Conservation (phyloP, 1,284 basidiomycete genomes). For the Fomitiporia mediterranea region DNA sequence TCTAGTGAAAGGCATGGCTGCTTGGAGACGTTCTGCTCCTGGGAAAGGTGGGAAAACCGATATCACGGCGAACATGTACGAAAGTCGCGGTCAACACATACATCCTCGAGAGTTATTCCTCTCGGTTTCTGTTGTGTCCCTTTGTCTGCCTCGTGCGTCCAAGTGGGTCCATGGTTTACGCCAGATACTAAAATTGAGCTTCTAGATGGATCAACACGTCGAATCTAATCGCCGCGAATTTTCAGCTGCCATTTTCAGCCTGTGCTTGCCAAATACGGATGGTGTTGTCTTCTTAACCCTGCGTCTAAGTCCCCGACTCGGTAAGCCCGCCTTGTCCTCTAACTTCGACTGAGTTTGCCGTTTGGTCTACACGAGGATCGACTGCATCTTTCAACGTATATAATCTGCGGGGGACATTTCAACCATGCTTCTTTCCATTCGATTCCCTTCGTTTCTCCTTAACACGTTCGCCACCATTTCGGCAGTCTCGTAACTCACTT, state of each 20-base stretch:
- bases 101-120: no score
- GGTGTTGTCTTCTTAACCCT: background rate
- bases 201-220: background rate
- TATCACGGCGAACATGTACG: background rate
- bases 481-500: background rate
- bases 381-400: background rate
- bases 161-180: background rate
- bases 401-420: background rate
- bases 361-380: background rate
- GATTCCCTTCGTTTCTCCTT: background rate
- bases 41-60: background rate
- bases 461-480: background rate
- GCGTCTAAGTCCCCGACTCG: background rate
- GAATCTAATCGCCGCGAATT: background rate
- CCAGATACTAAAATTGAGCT: no score
- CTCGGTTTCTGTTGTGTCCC: background rate
- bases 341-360: background rate
- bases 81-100: background rate
- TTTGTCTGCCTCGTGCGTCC: background rate
- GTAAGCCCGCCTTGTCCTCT: slow-evolving; percentile 8
- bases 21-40: background rate
- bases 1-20: background rate
- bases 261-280: background rate
- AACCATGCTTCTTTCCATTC: background rate
- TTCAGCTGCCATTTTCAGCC: background rate